Evolutionary conservation across 176 grass and related monocot genomes (phyloP), one percentile per base, ranked within the genome.

Genomic region (Puya raimondii): DNA sequence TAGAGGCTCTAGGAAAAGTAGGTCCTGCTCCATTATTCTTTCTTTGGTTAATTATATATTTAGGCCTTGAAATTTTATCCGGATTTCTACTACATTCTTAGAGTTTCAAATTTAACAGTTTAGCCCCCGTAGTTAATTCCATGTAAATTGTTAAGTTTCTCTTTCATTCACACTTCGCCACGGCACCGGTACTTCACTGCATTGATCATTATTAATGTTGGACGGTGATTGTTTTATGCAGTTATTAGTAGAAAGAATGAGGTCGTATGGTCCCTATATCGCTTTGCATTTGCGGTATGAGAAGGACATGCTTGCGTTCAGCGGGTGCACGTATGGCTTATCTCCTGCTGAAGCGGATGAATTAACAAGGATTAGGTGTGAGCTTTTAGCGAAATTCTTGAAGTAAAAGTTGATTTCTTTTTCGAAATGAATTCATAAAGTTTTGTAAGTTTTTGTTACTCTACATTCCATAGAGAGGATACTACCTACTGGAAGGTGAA

Each of bases 241-340:
- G 94, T 86, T 83, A 75, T 79, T 99, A 75, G 94, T 93, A 49
- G 80, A 93, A 75, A 83, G 94, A 82, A 99, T 99, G 94, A 93
- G 81, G 51, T 86, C 87, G 25, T 88, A 87, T 78, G 94, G 89
- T 49, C 85, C 87, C 47, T 99, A 90, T 66, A 78, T 99, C 63
- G 87, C 89, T 83, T 87, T 99, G 66, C 94, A 99, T 82, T 83
- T 99, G 78, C 94, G 89, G 20, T 99, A 93, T 74, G 94, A 99
- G 78, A 99, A 99, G 67, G 94, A 99, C 79, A 91, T 99, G 89
- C 86, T 99, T 82, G 89, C 94, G 80, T 99, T 99, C 69, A 99
- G 94, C 47, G 94, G 94, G 17, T 99, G 94, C 72, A 90, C 94
- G 12, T 85, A 99, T 78, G 94, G 94, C 70, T 72, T 99, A 33